Evolutionary conservation across 2,329 filamentous ascomycete genomes (phyloP).

Genomic region (Ploettnerulaceae sp.): DNA sequence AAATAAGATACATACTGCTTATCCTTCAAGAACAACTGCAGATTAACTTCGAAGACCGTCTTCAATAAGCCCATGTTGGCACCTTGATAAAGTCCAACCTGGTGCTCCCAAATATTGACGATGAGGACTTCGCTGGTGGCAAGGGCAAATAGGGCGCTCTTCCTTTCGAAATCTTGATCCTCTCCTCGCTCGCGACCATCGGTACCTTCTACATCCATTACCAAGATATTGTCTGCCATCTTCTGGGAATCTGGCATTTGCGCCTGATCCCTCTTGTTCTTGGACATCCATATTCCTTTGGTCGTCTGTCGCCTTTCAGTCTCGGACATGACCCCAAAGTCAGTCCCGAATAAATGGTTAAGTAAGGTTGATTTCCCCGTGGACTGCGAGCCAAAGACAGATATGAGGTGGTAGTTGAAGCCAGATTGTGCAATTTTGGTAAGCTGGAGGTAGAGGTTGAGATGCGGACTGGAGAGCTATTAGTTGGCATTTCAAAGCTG

Average conservation of each 20-base stretch:
- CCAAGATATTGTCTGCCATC: slow-evolving; percentile 97
- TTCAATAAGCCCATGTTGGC: slow-evolving; percentile 98
- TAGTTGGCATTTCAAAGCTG: slow-evolving; percentile 11
- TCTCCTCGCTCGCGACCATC: slow-evolving; percentile 94
- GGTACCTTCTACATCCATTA: slow-evolving; percentile 99
- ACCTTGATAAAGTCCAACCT: slow-evolving; percentile 95
- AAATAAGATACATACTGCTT: slow-evolving; percentile 60
- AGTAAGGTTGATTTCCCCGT: slow-evolving; percentile 97
- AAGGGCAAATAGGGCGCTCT: slow-evolving; percentile 93
- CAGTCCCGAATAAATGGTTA: slow-evolving; percentile 91
- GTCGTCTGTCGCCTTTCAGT: slow-evolving; percentile 91
- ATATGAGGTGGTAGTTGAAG: slow-evolving; percentile 99
- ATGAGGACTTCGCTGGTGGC: slow-evolving; percentile 97
- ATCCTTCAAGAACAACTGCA: slow-evolving; percentile 95
- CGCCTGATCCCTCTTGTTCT: slow-evolving; percentile 69
- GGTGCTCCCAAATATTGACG: slow-evolving; percentile 99
- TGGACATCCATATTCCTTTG: slow-evolving; percentile 99
- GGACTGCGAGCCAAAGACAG: slow-evolving; percentile 97
- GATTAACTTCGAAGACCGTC: slow-evolving; percentile 97
- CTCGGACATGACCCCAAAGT: slow-evolving; percentile 98
- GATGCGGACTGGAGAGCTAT: slow-evolving; percentile 53
- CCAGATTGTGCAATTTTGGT: slow-evolving; percentile 80
- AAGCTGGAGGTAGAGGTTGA: slow-evolving; percentile 75
- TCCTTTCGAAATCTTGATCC: slow-evolving; percentile 98
- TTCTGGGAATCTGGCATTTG: slow-evolving; percentile 43